phyloP scores from a whole-genome alignment of 306 rosid genomes.

The Astragalus glycyphyllos region DNA sequence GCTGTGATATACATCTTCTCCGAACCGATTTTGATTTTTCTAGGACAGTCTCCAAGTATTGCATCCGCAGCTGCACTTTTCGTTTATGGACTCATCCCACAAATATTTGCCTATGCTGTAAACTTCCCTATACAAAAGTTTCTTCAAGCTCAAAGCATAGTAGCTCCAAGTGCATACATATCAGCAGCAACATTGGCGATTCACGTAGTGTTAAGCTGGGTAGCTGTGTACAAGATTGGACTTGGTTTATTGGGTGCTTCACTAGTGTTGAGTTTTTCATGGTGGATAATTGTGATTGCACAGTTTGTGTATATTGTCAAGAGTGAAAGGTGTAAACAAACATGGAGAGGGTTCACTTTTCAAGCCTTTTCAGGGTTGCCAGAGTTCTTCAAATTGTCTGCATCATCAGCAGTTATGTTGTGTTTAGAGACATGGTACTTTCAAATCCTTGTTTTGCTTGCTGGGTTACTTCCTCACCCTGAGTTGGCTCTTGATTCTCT shows the following conservation, averaged over 20 bases:
- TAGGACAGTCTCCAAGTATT: conserved; percentile 64
- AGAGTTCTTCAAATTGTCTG: conserved; percentile 66
- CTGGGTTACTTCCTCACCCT: conserved; percentile 74
- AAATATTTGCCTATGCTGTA: conserved; percentile 71
- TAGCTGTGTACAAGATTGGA: conserved; percentile 58
- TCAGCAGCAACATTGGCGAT: conserved; percentile 57
- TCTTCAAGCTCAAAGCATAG: conserved; percentile 85
- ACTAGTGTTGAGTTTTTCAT: conserved; percentile 67
- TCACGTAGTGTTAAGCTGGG: conserved; percentile 62
- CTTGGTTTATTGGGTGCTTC: conserved; percentile 76
- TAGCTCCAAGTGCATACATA: conserved; percentile 80
- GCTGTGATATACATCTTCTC: conserved; percentile 54
- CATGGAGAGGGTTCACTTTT: conserved; percentile 65
- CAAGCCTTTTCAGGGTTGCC: conserved; percentile 64
- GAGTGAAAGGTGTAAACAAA: conserved; percentile 58
- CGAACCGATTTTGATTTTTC: conserved; percentile 54
- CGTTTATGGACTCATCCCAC: conserved; percentile 81
- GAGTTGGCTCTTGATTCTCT: conserved; percentile 79
- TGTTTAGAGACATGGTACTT: conserved; percentile 85
- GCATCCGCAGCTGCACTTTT: conserved; percentile 65
- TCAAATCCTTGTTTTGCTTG: conserved; percentile 74
- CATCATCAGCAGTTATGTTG: conserved; percentile 80
- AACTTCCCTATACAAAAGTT: conserved; percentile 88
- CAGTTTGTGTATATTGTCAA: conserved; percentile 73
- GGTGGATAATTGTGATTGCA: conserved; percentile 79